Evolutionary conservation across 1,284 basidiomycete species (phyloP).

Genomic region (Ganoderma leucocontextum): DNA sequence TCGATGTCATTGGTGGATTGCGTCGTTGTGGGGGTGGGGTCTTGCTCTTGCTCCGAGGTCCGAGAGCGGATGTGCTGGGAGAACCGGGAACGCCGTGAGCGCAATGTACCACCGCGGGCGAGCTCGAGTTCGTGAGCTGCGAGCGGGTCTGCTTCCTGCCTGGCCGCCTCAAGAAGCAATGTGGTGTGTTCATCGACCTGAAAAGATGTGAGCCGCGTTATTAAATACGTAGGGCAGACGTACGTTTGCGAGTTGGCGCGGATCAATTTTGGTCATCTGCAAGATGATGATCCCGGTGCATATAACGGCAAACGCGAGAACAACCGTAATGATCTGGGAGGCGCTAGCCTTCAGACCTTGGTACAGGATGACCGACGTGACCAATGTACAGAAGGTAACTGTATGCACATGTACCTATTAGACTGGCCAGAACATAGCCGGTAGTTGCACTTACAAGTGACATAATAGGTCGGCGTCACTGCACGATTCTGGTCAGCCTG

Average conservation of each 20-base stretch:
- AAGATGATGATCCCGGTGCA: slow-evolving; percentile 68
- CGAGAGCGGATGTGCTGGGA: slow-evolving; percentile 25
- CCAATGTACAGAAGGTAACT: slow-evolving; percentile 63
- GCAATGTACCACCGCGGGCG: slow-evolving; percentile 33
- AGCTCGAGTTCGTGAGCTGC: slow-evolving; percentile 34
- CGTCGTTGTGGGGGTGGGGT: slow-evolving; percentile 18
- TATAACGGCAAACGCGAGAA: slow-evolving; percentile 65
- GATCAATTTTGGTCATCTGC: slow-evolving; percentile 73
- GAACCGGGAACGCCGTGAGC: slow-evolving; percentile 35
- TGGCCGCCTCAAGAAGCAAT: slow-evolving; percentile 39
- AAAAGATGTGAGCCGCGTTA: background rate
- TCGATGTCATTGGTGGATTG: slow-evolving; percentile 29
- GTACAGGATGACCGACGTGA: slow-evolving; percentile 66
- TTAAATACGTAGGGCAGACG: slow-evolving; percentile 5
- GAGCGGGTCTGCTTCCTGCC: slow-evolving; percentile 40
- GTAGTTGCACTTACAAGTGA: slow-evolving; percentile 50
- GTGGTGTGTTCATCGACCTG: slow-evolving; percentile 42
- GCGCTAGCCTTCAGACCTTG: slow-evolving; percentile 68
- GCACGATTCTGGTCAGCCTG: slow-evolving; percentile 10
- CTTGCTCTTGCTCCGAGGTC: slow-evolving; percentile 23
- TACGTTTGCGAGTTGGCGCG: slow-evolving; percentile 49
- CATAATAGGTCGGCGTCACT: slow-evolving; percentile 70
- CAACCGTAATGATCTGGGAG: slow-evolving; percentile 64
- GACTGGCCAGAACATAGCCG: slow-evolving; percentile 4
- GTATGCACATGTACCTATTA: background rate